These are phyloP conservation scores for Stenogyne calaminthoides DNA, from an alignment of 305 asterid genomes.

Conservation along the genomic window DNA sequence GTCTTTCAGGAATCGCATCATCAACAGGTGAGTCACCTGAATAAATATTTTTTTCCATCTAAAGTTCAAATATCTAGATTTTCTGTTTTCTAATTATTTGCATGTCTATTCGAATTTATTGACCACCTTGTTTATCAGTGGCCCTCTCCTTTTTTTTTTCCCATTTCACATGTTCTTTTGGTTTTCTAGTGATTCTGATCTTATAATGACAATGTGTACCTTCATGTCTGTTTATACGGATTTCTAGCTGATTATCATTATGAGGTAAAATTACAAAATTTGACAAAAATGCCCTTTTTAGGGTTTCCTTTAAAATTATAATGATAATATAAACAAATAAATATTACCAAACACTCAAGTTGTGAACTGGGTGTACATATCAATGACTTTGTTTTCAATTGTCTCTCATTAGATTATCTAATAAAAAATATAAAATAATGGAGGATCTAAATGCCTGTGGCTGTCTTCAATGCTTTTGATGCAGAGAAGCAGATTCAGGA, in stretches of 20 bases:
- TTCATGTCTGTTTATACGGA: neutral
- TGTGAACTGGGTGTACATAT: neutral
- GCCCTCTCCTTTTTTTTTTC: neutral
- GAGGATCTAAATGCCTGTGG: slow-evolving; percentile 66
- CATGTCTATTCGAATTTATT: neutral
- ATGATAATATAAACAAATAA: neutral
- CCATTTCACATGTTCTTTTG: neutral
- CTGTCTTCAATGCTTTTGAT: slow-evolving; percentile 90
- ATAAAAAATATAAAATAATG: slow-evolving; percentile 31
- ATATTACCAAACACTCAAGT: slow-evolving; percentile 8
- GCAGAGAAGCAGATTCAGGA: slow-evolving; percentile 83
- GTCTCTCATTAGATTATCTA: slow-evolving; percentile 31
- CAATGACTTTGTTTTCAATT: slow-evolving; percentile 12
- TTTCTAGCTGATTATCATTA: neutral
- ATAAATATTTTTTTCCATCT: slow-evolving; percentile 18
- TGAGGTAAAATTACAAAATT: neutral
- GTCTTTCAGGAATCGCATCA: slow-evolving; percentile 84
- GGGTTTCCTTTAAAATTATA: neutral
- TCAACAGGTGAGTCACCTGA: slow-evolving; percentile 69
- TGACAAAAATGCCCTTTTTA: neutral
- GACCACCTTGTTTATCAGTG: neutral
- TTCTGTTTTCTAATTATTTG: neutral
- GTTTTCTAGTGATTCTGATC: slow-evolving; percentile 17
- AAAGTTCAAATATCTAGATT: slow-evolving; percentile 1
- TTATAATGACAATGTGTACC: neutral